phyloP scores from a whole-genome alignment of 208 protist species.

The Herpetomonas muscarum region DNA sequence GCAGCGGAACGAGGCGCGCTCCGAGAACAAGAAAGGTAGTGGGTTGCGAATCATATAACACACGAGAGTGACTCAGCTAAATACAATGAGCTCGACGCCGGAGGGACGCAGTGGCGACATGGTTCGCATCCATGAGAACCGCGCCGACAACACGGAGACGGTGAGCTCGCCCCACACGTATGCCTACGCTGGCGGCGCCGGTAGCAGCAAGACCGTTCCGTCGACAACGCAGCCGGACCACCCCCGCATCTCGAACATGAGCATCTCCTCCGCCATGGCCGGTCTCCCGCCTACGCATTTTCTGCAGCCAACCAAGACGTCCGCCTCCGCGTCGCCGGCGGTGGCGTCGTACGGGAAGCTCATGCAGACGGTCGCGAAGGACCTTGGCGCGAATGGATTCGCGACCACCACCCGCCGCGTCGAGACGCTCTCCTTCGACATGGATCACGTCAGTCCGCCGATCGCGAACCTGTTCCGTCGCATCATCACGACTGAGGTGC shows the following conservation, averaged over 20 bases:
- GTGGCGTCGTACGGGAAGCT: constrained; percentile 4
- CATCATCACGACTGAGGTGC: constrained; percentile 96
- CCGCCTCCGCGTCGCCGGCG: constrained; percentile 6
- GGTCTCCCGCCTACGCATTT: constrained; percentile 37
- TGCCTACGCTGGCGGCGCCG: constrained; percentile 11
- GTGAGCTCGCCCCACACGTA: constrained; percentile 82
- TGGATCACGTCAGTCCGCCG: constrained; percentile 71
- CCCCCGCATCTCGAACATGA: constrained; percentile 72
- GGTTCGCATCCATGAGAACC: constrained; percentile 46
- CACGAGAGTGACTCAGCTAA: too few species aligned
- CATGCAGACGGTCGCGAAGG: neutral
- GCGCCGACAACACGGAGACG: constrained; percentile 77
- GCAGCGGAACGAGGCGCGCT: too few species aligned
- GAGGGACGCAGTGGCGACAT: constrained; percentile 21
- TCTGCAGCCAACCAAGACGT: neutral
- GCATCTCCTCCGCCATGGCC: constrained; percentile 52
- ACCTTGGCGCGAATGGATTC: constrained; percentile 23
- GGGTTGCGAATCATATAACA: too few species aligned
- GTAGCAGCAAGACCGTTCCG: constrained; percentile 24
- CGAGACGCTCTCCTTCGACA: constrained; percentile 78
- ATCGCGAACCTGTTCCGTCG: constrained; percentile 98
- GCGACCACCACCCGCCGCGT: constrained; percentile 64
- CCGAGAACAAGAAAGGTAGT: too few species aligned
- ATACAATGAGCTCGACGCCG: neutral
- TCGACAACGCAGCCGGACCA: constrained; percentile 54